Base-by-base conservation (phyloP, 2,329 filamentous ascomycete genomes). In the Aschersonia sp. region DNA sequence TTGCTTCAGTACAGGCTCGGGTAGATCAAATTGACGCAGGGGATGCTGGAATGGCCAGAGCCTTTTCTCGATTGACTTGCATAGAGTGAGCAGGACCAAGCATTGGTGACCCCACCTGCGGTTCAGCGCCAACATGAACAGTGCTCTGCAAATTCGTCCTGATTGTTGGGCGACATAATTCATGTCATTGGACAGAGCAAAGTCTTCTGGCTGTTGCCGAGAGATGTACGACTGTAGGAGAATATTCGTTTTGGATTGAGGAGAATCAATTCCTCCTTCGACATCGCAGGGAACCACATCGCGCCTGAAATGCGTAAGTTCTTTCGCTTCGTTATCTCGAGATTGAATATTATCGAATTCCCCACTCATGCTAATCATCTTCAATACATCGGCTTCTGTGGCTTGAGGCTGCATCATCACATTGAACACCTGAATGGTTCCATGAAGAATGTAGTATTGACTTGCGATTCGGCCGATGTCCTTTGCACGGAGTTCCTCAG, bases 301-400 rank as follows among this genome's bases (percentile, higher is more conserved):
- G 0, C 85, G 71, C 53, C 78, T 79, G 46, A 98, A 72, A 29
- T 78, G 73, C 14, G 75, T 75, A n/a, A 98, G 71, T 62, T 98
- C 94, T 57, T 89, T 85, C 49, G 84, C 82, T 64, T 98, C 94
- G 46, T 70, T 92, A 48, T 98, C 92, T 52, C 94, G 75, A 5
- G 85, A 88, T 60, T 96, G 89, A 42, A 98, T 86, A 55, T 98
- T 95, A 68, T 97, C 88, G 56, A 98, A 98, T 63, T 98, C 92
- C 54, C 89, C 88, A 61, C 89, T 95, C 85, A 92, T 88, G 56
- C 87, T 89, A 59, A 98, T 88, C 88, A 98, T 97, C 59, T 85
- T 86, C 47, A 98, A 70, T 44, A 96, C 83, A 59, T 98, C 92
- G 5, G 88, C 88, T 65, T 98, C 92, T 0, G 85, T 87, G 8